phyloP scores from a whole-genome alignment of 1,284 basidiomycete genomes.

The Xanthoconium separans region DNA sequence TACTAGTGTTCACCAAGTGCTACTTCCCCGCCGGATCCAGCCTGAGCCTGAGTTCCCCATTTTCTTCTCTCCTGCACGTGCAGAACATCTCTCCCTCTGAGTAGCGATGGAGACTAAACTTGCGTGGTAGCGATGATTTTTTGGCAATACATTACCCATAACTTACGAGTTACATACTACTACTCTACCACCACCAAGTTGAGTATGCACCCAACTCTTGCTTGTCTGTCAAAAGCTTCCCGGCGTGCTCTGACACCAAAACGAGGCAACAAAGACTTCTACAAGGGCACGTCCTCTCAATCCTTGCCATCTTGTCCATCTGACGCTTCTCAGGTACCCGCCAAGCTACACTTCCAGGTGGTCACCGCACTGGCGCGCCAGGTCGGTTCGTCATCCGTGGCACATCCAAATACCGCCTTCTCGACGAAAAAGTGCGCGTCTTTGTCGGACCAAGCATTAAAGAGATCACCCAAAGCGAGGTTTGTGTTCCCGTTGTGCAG shows the following conservation, averaged over 20 bases:
- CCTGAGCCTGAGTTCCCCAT: too few relatives aligned
- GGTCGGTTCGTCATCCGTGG: constrained; percentile 78
- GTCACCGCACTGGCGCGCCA: constrained; percentile 84
- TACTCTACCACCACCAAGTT: neutral
- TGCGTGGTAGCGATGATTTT: too few relatives aligned
- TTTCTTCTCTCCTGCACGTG: too few relatives aligned
- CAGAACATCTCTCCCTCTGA: too few relatives aligned
- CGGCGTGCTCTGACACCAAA: constrained; percentile 80
- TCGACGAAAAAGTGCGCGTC: constrained; percentile 81
- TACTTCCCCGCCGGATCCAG: too few relatives aligned
- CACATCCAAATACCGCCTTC: constrained; percentile 72
- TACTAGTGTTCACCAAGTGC: too few relatives aligned
- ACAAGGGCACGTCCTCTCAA: constrained; percentile 68
- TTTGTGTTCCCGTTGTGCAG: constrained; percentile 39
- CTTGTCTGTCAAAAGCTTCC: constrained; percentile 74
- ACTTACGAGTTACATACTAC: too few relatives aligned
- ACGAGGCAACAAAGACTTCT: constrained; percentile 88
- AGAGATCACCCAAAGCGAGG: constrained; percentile 60
- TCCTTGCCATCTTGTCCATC: neutral
- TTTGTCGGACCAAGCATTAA: constrained; percentile 78
- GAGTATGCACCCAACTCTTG: constrained; percentile 61
- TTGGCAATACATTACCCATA: too few relatives aligned
- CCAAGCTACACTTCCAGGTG: constrained; percentile 78
- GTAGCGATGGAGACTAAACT: too few relatives aligned
- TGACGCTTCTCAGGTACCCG: constrained; percentile 59